Conservation (phyloP, 164 flowering plant species). For the Stephania yunnanensis region DNA sequence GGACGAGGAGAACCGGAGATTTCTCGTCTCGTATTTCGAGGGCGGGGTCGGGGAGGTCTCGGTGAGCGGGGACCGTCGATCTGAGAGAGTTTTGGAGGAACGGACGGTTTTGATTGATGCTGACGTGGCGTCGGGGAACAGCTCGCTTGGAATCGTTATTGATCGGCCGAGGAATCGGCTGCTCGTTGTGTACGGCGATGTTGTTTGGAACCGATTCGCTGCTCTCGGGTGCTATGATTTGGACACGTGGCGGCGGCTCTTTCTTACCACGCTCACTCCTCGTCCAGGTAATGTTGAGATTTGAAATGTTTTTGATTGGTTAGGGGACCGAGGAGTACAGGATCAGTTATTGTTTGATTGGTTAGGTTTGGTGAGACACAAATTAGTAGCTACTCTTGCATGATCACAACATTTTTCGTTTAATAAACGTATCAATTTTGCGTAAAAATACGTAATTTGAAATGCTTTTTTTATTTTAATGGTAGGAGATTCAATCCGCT, state of each 20-base stretch:
- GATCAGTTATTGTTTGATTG: no score
- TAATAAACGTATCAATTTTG: no score
- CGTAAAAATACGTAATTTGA: no score
- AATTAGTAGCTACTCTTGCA: no score
- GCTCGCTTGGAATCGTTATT: conserved; percentile 52
- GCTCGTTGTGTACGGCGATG: conserved; percentile 53
- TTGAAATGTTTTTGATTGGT: neutral
- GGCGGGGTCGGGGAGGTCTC: conserved; percentile 60
- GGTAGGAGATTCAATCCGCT: no score
- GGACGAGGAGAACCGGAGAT: conserved; percentile 59
- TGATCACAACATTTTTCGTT: no score
- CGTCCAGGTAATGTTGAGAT: conserved; percentile 43
- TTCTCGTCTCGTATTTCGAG: conserved; percentile 61
- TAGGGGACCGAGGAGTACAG: no score
- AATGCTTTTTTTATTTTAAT: no score
- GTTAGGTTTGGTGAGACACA: no score
- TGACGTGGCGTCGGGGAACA: conserved; percentile 54
- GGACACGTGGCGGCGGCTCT: conserved; percentile 57
- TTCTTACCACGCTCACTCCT: conserved; percentile 60
- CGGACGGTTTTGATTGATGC: conserved; percentile 35
- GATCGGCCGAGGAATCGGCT: conserved; percentile 66
- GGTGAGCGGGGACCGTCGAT: conserved; percentile 29
- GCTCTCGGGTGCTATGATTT: conserved; percentile 79
- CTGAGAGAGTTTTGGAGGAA: conserved; percentile 34
- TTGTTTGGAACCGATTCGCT: conserved; percentile 40